These are phyloP conservation scores for Geotrichum reessii DNA, from an alignment of 1,139 yeast genomes.

Conservation along the genomic window DNA sequence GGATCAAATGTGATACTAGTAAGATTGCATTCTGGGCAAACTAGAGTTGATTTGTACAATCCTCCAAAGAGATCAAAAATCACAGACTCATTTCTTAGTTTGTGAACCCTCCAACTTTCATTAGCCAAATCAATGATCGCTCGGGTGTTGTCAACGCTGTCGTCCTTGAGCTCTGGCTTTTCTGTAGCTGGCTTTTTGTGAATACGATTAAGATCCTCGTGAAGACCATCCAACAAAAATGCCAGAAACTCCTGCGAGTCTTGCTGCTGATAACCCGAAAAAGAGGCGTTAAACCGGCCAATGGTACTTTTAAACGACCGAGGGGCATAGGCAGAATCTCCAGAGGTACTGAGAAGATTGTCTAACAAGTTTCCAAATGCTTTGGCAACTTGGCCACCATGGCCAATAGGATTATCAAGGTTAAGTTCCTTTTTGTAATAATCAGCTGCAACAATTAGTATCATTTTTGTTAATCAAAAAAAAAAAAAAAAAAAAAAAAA, in stretches of 20 bases:
- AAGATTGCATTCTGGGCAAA: slow-evolving; percentile 79
- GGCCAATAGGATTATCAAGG: slow-evolving; percentile 74
- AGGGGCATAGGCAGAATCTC: slow-evolving; percentile 43
- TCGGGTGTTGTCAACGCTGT: slow-evolving; percentile 48
- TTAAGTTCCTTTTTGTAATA: slow-evolving; percentile 67
- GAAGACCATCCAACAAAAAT: slow-evolving; percentile 83
- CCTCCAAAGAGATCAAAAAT: slow-evolving; percentile 87
- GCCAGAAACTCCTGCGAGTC: slow-evolving; percentile 94
- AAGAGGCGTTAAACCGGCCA: slow-evolving; percentile 75
- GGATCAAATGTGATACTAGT: slow-evolving; percentile 92
- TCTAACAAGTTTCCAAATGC: slow-evolving; percentile 14
- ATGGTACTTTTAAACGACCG: slow-evolving; percentile 71
- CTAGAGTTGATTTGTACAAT: slow-evolving; percentile 77
- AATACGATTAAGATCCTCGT: slow-evolving; percentile 86
- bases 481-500: neutral
- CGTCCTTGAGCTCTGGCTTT: slow-evolving; percentile 72
- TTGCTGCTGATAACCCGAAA: slow-evolving; percentile 85
- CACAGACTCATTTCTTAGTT: slow-evolving; percentile 75
- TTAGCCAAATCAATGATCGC: slow-evolving; percentile 61
- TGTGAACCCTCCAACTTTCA: slow-evolving; percentile 77
- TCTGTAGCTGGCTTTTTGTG: slow-evolving; percentile 78
- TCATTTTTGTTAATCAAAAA: neutral
- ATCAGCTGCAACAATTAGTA: slow-evolving; percentile 38
- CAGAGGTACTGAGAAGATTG: slow-evolving; percentile 8
- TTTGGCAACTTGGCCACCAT: slow-evolving; percentile 50